A percentile compares a stretch with the other conserved stretches of the same genome.
phyloP scores from a whole-genome alignment of 202 grass and related monocot genomes.

The Musa balbisiana region DNA sequence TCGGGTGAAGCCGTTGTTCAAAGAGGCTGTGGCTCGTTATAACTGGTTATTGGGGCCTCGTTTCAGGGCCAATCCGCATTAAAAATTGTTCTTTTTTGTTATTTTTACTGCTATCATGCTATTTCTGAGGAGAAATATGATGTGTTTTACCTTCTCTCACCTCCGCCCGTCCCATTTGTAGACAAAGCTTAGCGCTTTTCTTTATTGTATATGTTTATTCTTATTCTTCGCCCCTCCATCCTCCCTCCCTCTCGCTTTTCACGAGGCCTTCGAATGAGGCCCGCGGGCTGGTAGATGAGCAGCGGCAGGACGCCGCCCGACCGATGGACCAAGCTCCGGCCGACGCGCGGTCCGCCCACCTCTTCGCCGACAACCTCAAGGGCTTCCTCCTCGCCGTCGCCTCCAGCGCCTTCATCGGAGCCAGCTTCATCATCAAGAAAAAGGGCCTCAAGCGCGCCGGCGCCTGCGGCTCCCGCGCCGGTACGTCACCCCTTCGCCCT shows the following conservation, averaged over 20 bases:
- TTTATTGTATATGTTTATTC: not conserved
- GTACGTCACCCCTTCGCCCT: constrained; percentile 15
- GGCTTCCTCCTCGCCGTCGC: constrained; percentile 73
- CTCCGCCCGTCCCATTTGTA: not conserved
- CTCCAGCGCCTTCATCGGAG: constrained; percentile 92
- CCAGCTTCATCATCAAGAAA: constrained; percentile 99
- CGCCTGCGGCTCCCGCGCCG: constrained; percentile 54
- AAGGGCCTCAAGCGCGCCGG: constrained; percentile 86
- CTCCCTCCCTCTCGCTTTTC: constrained; percentile 11
- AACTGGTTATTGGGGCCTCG: no score
- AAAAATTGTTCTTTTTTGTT: constrained; percentile 6
- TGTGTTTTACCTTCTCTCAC: no score
- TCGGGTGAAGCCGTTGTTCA: no score
- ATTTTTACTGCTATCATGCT: not conserved
- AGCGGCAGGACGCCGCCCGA: constrained; percentile 7
- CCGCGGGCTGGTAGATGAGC: constrained; percentile 25
- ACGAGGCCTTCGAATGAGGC: constrained; percentile 25
- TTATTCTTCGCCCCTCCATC: not conserved
- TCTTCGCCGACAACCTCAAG: constrained; percentile 77
- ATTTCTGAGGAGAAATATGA: no score
- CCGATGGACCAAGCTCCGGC: constrained; percentile 24
- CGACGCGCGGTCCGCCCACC: constrained; percentile 31
- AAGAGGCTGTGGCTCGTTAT: no score
- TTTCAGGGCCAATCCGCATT: no score
- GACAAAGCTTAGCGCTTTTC: not conserved